These are phyloP conservation scores for Elasticomyces elasticus DNA, from an alignment of 495 filamentous ascomycete genomes.

Conservation along the genomic window DNA sequence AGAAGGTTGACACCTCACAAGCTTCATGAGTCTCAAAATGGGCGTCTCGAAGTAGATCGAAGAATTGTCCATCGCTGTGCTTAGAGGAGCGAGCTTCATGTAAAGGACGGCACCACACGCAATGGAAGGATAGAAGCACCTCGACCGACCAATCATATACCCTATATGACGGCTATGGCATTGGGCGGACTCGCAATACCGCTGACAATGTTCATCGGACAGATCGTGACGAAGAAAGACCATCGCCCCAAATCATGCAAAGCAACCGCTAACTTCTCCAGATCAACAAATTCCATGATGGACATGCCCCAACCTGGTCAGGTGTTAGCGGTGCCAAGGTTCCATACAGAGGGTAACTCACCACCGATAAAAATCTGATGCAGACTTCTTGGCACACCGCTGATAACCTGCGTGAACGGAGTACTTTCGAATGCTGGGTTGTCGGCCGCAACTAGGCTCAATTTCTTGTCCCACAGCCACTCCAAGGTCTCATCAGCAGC, in stretches of 20 bases:
- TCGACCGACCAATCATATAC: no score
- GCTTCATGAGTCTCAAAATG: no score
- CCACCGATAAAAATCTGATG: not conserved
- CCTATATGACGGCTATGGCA: not conserved
- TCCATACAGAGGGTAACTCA: not conserved
- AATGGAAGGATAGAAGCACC: no score
- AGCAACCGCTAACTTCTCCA: not conserved
- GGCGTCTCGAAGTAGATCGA: no score
- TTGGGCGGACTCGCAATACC: not conserved
- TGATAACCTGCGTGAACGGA: not conserved
- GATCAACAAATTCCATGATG: not conserved
- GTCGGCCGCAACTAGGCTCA: not conserved
- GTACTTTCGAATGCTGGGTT: not conserved
- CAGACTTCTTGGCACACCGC: not conserved
- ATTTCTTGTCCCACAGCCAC: not conserved
- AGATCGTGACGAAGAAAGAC: not conserved
- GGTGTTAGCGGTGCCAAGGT: not conserved
- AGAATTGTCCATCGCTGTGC: no score
- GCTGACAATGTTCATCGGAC: not conserved
- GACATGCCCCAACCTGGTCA: not conserved
- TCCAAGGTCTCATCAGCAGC: not conserved
- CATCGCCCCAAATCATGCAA: not conserved
- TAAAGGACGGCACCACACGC: no score
- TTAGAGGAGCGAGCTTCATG: no score
- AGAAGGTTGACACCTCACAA: no score